Evolutionary conservation across 176 grass and related monocot genomes (phyloP).

Genomic region (Pharus latifolius): DNA sequence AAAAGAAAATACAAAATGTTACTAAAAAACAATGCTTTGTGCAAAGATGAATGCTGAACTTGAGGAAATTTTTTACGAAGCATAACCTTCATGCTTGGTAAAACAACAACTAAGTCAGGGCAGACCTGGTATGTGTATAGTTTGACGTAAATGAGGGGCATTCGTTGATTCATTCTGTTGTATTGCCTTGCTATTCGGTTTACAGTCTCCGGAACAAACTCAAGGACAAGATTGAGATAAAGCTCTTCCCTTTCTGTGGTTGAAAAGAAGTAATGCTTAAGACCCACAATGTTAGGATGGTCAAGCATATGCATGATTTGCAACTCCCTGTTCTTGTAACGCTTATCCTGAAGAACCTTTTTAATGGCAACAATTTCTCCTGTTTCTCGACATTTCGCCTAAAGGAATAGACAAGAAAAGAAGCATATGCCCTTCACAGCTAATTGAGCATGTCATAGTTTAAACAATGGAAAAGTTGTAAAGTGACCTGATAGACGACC

Average conservation of each 20-base stretch:
- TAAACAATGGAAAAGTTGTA: constrained; percentile 1
- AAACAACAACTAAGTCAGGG: not conserved
- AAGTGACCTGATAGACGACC: constrained; percentile 78
- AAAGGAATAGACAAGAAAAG: constrained; percentile 16
- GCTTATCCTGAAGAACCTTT: constrained; percentile 97
- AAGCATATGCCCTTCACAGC: not conserved
- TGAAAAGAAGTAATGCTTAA: constrained; percentile 96
- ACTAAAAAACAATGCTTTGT: not conserved
- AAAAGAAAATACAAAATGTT: not conserved
- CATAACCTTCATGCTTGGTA: not conserved
- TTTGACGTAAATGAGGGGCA: constrained; percentile 89
- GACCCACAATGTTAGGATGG: constrained; percentile 85
- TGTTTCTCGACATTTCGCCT: constrained; percentile 97
- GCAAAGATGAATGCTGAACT: not conserved
- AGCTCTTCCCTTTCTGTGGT: constrained; percentile 78
- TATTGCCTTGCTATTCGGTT: constrained; percentile 73
- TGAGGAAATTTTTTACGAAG: not conserved
- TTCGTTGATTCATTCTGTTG: constrained; percentile 71
- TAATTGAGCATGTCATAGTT: not conserved
- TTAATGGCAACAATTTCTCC: constrained; percentile 96
- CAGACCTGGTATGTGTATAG: constrained; percentile 87
- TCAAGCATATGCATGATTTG: constrained; percentile 99
- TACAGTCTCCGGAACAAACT: constrained; percentile 89
- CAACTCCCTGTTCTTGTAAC: constrained; percentile 93
- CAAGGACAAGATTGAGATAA: constrained; percentile 91